These are phyloP conservation scores for Kwoniella shivajii DNA, from an alignment of 1,284 basidiomycete species.

Conservation along the genomic window DNA sequence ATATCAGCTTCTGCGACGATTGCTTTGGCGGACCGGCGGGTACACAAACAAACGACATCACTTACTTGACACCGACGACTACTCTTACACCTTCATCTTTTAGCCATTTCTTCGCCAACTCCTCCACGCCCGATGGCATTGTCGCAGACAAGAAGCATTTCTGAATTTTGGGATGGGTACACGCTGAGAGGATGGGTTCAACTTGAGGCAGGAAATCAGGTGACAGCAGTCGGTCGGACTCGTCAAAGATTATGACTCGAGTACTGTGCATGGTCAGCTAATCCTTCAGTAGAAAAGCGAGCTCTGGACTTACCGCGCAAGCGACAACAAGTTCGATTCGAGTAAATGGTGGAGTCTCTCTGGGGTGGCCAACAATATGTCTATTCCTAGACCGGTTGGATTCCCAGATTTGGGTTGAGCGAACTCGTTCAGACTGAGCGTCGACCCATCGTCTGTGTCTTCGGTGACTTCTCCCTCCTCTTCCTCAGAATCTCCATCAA, in stretches of 20 bases:
- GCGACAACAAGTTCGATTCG: slow-evolving; percentile 65
- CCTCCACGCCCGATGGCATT: slow-evolving; percentile 84
- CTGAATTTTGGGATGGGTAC: slow-evolving; percentile 70
- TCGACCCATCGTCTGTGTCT: slow-evolving; percentile 25
- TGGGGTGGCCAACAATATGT: slow-evolving; percentile 54
- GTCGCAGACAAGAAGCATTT: slow-evolving; percentile 95
- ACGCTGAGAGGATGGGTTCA: slow-evolving; percentile 83
- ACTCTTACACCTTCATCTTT: slow-evolving; percentile 75
- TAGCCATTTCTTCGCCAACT: slow-evolving; percentile 81
- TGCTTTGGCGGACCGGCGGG: too few relatives aligned
- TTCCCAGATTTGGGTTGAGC: slow-evolving; percentile 10
- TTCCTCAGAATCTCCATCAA: slow-evolving; percentile 3
- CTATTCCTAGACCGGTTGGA: slow-evolving; percentile 36
- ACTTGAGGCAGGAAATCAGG: slow-evolving; percentile 85
- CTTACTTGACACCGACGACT: slow-evolving; percentile 90
- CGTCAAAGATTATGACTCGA: slow-evolving; percentile 81
- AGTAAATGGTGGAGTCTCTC: slow-evolving; percentile 60
- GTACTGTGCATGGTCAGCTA: slow-evolving; percentile 60
- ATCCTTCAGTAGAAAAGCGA: not conserved
- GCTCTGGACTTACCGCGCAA: slow-evolving; percentile 65
- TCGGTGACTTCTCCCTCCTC: slow-evolving; percentile 21
- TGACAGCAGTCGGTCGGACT: slow-evolving; percentile 89
- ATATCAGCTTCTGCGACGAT: too few relatives aligned
- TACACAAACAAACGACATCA: too few relatives aligned
- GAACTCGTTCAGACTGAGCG: slow-evolving; percentile 28